These are phyloP conservation scores for Schizophyllum amplum DNA, from an alignment of 1,284 basidiomycete genomes.

Conservation along the genomic window DNA sequence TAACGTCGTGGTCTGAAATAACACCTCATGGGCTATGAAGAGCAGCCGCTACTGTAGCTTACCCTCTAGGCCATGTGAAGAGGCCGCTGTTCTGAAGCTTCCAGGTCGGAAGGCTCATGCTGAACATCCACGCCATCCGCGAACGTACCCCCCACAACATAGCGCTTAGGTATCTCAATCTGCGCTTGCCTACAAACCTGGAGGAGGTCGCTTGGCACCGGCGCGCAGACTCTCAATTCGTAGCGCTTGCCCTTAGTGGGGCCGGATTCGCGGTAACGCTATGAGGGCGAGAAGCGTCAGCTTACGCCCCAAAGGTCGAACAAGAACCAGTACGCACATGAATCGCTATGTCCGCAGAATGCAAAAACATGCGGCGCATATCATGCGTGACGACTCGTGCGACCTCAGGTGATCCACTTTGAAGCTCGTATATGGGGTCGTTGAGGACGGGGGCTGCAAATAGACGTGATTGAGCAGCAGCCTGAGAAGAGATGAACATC, in stretches of 20 bases:
- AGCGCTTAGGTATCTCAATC: neutral
- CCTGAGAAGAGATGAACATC: neutral
- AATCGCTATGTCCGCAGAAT: neutral
- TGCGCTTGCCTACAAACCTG: neutral
- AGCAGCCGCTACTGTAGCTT: neutral
- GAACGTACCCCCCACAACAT: neutral
- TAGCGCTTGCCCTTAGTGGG: neutral
- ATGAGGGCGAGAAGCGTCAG: neutral
- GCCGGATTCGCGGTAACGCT: neutral
- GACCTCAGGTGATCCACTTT: neutral
- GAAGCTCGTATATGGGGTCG: slow-evolving; percentile 40
- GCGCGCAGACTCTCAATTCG: neutral
- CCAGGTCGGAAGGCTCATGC: neutral
- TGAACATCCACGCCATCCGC: neutral
- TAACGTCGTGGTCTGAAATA: too few relatives aligned
- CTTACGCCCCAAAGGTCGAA: neutral
- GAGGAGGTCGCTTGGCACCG: neutral
- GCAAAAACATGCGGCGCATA: neutral
- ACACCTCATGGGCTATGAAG: too few relatives aligned
- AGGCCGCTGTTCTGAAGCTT: neutral
- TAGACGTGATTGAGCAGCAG: slow-evolving; percentile 5
- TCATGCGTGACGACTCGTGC: neutral
- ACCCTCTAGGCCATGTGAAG: neutral
- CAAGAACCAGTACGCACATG: neutral
- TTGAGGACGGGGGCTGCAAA: slow-evolving; percentile 58